phyloP scores from a whole-genome alignment of 148 eudicot species.

The Euryodendron excelsum region DNA sequence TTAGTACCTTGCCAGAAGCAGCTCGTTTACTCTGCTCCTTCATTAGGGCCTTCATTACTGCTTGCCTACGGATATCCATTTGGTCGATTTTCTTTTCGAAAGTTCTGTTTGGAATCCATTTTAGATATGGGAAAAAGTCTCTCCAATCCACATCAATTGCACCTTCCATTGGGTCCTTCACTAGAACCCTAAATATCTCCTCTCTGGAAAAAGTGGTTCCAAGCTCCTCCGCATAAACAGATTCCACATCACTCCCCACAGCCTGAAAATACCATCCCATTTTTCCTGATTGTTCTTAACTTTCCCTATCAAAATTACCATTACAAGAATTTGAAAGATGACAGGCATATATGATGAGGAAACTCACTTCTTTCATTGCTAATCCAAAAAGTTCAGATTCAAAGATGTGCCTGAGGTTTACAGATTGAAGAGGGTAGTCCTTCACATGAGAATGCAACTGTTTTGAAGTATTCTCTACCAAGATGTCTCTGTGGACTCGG shows the following conservation, averaged over 20 bases:
- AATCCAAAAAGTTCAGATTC: conserved; percentile 75
- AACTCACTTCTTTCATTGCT: conserved; percentile 62
- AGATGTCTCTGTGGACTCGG: conserved; percentile 50
- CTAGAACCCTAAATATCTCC: conserved; percentile 54
- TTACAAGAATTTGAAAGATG: not conserved
- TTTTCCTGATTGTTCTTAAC: not conserved
- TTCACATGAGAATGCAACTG: conserved; percentile 36
- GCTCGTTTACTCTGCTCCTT: conserved; percentile 43
- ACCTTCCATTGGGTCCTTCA: conserved; percentile 72
- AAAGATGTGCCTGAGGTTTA: conserved; percentile 55
- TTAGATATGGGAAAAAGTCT: conserved; percentile 82
- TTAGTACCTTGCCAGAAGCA: conserved; percentile 43
- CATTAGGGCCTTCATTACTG: conserved; percentile 72
- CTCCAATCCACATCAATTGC: conserved; percentile 95
- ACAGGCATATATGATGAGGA: not conserved
- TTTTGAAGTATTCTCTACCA: conserved; percentile 47
- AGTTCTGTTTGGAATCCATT: conserved; percentile 68
- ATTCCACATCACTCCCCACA: conserved; percentile 57
- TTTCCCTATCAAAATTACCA: not conserved
- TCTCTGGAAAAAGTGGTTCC: conserved; percentile 53
- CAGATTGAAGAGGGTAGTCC: conserved; percentile 41
- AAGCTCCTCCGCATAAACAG: conserved; percentile 61
- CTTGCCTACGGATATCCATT: conserved; percentile 51
- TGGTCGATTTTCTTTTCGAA: conserved; percentile 51
- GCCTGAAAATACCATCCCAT: conserved; percentile 39